A percentile compares a stretch with the other conserved stretches of the same genome.
Conservation (phyloP, 2,329 filamentous ascomycete species). For the Botrytis sinoallii region DNA sequence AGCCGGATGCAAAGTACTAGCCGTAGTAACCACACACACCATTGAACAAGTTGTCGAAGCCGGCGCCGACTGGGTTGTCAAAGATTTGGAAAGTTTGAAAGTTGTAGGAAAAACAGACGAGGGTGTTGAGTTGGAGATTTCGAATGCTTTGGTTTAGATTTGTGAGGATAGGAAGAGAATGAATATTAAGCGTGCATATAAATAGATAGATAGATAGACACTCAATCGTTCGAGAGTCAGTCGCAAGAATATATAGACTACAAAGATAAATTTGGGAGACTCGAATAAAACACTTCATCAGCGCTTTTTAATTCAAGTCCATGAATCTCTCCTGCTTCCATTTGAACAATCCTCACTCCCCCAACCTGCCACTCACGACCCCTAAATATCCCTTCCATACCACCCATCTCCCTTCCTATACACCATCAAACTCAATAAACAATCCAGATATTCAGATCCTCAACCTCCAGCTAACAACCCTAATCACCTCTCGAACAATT, state of each 20-base stretch:
- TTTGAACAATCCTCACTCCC: neutral
- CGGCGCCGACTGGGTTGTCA: conserved; percentile 67
- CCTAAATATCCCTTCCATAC: neutral
- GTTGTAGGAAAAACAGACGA: conserved; percentile 47
- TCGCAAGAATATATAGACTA: neutral
- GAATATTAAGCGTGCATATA: neutral
- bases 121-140: conserved; percentile 37
- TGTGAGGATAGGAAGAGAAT: neutral
- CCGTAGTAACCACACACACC: conserved; percentile 62
- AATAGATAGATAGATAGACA: neutral
- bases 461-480: too few species aligned
- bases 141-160: conserved; percentile 22
- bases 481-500: too few species aligned
- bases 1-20: conserved; percentile 67
- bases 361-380: neutral
- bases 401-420: too few species aligned
- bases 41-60: conserved; percentile 57
- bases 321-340: neutral
- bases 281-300: neutral
- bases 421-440: too few species aligned
- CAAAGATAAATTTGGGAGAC: neutral
- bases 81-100: conserved; percentile 60
- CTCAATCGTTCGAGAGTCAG: neutral
- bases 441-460: too few species aligned
- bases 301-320: neutral